Evolutionary conservation across 2,329 filamentous ascomycete genomes (phyloP).

Genomic region (Stagonosporopsis chrysanthemi): DNA sequence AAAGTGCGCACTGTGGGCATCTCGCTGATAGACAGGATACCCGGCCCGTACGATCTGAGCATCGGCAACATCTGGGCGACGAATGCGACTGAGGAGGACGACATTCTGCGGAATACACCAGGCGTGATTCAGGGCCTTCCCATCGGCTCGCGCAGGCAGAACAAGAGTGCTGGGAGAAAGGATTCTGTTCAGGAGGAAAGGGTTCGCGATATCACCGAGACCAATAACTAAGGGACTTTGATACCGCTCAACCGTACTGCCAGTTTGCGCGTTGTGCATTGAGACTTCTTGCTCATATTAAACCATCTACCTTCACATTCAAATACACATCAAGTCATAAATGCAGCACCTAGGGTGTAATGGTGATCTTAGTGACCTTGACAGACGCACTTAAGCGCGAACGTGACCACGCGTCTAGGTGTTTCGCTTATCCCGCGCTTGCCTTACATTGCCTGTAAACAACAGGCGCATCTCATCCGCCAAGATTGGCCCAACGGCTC

Average conservation of each 20-base stretch:
- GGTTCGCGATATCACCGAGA: constrained; percentile 19
- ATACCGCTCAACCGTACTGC: background rate
- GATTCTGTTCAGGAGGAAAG: constrained; percentile 22
- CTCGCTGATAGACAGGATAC: constrained; percentile 85
- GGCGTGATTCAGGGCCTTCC: constrained; percentile 38
- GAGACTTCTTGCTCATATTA: background rate
- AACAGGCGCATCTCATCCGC: constrained; percentile 8
- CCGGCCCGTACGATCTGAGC: constrained; percentile 86
- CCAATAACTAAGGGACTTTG: constrained; percentile 22
- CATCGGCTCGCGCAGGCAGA: constrained; percentile 26
- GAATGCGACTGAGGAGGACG: constrained; percentile 62
- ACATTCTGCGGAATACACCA: constrained; percentile 39
- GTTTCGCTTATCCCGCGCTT: constrained; percentile 29
- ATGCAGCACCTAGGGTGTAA: too few relatives aligned
- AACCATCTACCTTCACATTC: background rate
- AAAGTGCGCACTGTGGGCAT: constrained; percentile 87
- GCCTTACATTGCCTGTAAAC: constrained; percentile 20
- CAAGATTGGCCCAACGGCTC: background rate
- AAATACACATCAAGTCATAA: background rate
- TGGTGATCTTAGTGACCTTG: background rate
- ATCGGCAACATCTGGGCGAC: constrained; percentile 92
- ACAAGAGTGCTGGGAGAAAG: constrained; percentile 25
- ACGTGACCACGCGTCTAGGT: constrained; percentile 30
- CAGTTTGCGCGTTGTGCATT: background rate
- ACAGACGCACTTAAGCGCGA: constrained; percentile 6